phyloP scores from a whole-genome alignment of 169 alveolate genomes.

The Eimeria maxima region DNA sequence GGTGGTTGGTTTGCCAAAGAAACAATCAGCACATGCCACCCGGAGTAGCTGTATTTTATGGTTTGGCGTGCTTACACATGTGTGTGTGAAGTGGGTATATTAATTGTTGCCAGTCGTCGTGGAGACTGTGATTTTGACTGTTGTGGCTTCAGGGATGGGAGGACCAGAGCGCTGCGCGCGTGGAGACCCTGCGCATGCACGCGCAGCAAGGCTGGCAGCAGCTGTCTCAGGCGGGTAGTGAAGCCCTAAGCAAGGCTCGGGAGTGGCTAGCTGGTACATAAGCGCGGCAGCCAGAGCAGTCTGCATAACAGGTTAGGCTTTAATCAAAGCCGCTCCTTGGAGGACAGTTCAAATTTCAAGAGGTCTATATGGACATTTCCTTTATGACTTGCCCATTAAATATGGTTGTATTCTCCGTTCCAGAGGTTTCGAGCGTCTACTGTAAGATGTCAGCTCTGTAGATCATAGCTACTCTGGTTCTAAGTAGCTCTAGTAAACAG shows the following conservation, averaged over 20 bases:
- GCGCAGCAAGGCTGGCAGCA: conserved; percentile 83
- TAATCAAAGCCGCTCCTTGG: background rate
- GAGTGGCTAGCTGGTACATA: conserved; percentile 73
- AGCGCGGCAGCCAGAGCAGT: conserved; percentile 6
- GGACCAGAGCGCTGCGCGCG: conserved; percentile 73
- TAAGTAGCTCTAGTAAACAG: background rate
- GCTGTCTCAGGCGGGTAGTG: conserved; percentile 80
- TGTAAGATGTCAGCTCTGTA: background rate
- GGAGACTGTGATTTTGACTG: background rate
- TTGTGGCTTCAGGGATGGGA: conserved; percentile 50
- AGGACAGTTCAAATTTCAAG: background rate
- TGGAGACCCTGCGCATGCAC: conserved; percentile 70
- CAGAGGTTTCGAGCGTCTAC: background rate
- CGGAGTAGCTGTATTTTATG: background rate
- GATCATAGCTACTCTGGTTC: background rate
- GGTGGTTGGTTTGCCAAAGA: background rate
- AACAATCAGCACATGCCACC: background rate
- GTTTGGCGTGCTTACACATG: background rate
- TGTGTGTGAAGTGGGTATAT: background rate
- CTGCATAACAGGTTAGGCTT: background rate
- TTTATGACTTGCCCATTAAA: background rate
- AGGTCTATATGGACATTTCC: background rate
- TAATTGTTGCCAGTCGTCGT: background rate
- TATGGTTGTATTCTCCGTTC: background rate
- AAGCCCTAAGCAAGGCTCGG: conserved; percentile 65